Conservation (phyloP, 2,329 filamentous ascomycete genomes). For the Diaporthe sp. region DNA sequence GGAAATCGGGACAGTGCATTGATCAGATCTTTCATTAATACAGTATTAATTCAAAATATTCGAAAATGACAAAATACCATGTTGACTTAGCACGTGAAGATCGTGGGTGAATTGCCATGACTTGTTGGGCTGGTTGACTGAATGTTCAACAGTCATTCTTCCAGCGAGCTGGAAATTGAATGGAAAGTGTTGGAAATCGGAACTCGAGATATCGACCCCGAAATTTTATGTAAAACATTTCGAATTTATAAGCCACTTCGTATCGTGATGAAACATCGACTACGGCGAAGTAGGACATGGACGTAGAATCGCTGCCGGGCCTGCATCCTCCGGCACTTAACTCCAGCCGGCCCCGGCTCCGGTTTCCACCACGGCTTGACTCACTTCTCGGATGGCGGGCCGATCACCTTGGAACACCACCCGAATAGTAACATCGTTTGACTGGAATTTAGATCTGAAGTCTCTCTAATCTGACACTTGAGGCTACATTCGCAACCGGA, state of each 20-base stretch:
- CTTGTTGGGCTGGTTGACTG: neutral
- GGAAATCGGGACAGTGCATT: neutral
- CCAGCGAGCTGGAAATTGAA: neutral
- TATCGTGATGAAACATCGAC: too few relatives aligned
- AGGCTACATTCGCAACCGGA: too few relatives aligned
- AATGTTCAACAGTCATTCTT: neutral
- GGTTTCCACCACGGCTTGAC: neutral
- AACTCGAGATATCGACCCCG: too few relatives aligned
- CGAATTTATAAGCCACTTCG: neutral
- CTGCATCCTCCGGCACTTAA: slow-evolving; percentile 16
- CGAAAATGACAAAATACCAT: neutral
- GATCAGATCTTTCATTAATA: neutral
- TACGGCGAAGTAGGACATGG: neutral
- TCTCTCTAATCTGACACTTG: neutral
- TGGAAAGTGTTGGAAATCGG: neutral
- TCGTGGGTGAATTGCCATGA: neutral
- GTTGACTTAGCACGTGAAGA: neutral
- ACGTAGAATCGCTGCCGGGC: neutral
- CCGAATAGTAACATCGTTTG: neutral
- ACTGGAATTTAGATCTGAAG: too few relatives aligned
- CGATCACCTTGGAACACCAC: neutral
- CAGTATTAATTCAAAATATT: neutral
- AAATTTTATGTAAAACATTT: too few relatives aligned
- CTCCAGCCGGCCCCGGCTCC: neutral
- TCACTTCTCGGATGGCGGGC: neutral